Percentiles rank a stretch among this genome's conserved stretches.
phyloP scores from a whole-genome alignment of 2,329 filamentous ascomycete genomes.

The Chaetomium sp. region DNA sequence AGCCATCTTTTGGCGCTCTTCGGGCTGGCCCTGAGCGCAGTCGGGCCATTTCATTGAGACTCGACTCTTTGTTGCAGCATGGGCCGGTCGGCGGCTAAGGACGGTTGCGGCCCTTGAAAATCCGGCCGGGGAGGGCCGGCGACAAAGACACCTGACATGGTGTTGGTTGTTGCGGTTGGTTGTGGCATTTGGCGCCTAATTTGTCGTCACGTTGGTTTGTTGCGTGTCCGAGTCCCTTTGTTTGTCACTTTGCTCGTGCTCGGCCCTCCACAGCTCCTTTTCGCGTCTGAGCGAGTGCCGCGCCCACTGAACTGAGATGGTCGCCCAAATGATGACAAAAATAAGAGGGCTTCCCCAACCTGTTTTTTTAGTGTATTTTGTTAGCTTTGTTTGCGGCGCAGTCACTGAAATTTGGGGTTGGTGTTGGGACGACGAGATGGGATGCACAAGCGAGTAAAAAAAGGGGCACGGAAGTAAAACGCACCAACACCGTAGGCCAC shows the following conservation, averaged over 20 bases:
- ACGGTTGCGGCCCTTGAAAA: too few relatives aligned
- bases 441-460: background rate
- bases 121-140: too few relatives aligned
- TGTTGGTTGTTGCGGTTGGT: too few relatives aligned
- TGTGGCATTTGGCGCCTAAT: too few relatives aligned
- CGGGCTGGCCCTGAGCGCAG: too few relatives aligned
- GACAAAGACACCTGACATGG: too few relatives aligned
- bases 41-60: too few relatives aligned
- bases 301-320: slow-evolving; percentile 19
- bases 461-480: slow-evolving; percentile 9
- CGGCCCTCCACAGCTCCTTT: slow-evolving; percentile 22
- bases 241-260: slow-evolving; percentile 6
- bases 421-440: background rate
- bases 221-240: slow-evolving; percentile 1
- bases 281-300: slow-evolving; percentile 17
- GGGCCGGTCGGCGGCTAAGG: too few relatives aligned
- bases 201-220: background rate
- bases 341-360: slow-evolving; percentile 23
- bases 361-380: slow-evolving; percentile 1
- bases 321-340: slow-evolving; percentile 18
- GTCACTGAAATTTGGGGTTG: too few relatives aligned
- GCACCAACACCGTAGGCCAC: slow-evolving; percentile 40
- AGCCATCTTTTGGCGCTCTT: too few relatives aligned
- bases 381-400: background rate
- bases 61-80: too few relatives aligned